A percentile compares a stretch with the other conserved stretches of the same genome.
phyloP scores from a whole-genome alignment of 169 alveolate genomes.

The Plasmodium knowlesi region DNA sequence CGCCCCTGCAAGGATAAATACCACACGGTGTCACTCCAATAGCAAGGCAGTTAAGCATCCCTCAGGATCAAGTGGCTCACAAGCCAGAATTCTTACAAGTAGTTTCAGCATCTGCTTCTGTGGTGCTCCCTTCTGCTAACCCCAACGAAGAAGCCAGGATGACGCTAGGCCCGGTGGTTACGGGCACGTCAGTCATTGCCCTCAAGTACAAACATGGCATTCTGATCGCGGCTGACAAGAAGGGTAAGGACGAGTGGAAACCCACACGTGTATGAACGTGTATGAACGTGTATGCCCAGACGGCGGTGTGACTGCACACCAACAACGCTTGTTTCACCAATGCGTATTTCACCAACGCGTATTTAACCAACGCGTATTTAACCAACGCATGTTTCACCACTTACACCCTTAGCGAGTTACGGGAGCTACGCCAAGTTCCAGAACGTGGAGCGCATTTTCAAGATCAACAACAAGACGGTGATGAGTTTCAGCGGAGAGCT shows the following conservation, averaged over 20 bases:
- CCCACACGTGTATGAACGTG: not conserved
- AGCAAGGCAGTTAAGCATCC: not conserved
- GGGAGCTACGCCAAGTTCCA: conserved; percentile 75
- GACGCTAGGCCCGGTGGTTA: conserved; percentile 76
- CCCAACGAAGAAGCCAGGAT: not conserved
- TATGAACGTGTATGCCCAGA: not conserved
- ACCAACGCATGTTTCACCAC: no score
- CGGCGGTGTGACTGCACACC: no score
- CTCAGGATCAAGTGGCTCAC: not conserved
- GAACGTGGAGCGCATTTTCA: conserved; percentile 63
- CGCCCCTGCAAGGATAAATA: not conserved
- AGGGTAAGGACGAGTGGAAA: conserved; percentile 18
- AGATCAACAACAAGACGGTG: conserved; percentile 73
- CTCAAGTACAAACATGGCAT: conserved; percentile 83
- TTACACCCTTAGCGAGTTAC: conserved; percentile 38
- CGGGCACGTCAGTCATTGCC: conserved; percentile 87
- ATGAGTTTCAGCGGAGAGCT: conserved; percentile 74
- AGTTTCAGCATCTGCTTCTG: not conserved
- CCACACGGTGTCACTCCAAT: not conserved
- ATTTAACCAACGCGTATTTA: no score
- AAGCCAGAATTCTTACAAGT: not conserved
- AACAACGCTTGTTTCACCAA: no score
- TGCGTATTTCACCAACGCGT: no score
- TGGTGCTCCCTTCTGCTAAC: not conserved
- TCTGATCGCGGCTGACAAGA: conserved; percentile 87